These are phyloP conservation scores for Ocimum tenuiflorum DNA, from an alignment of 257 asterid species.

Conservation along the genomic window DNA sequence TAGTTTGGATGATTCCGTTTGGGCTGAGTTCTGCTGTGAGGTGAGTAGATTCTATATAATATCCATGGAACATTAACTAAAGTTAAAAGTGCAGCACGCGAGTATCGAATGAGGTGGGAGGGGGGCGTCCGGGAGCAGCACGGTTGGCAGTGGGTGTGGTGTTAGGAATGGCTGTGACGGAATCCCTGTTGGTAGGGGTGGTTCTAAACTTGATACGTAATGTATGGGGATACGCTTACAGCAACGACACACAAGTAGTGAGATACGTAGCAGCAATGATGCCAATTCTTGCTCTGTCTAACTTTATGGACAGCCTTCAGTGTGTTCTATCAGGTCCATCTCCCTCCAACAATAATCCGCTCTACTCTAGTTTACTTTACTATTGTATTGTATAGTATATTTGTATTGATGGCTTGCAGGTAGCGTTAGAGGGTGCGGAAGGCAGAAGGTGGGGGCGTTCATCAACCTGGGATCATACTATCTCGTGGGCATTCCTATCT, in stretches of 20 bases:
- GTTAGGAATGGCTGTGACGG: slow-evolving; percentile 36
- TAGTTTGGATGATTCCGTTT: slow-evolving; percentile 79
- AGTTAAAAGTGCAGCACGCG: slow-evolving; percentile 83
- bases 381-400: too few relatives aligned
- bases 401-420: slow-evolving; percentile 29
- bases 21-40: slow-evolving; percentile 83
- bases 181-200: slow-evolving; percentile 43
- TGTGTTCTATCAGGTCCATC: slow-evolving; percentile 69
- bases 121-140: slow-evolving; percentile 56
- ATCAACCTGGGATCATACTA: slow-evolving; percentile 82
- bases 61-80: too few relatives aligned
- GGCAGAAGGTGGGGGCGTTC: slow-evolving; percentile 82
- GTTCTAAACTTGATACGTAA: slow-evolving; percentile 43
- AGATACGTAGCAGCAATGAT: slow-evolving; percentile 55
- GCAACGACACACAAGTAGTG: slow-evolving; percentile 56
- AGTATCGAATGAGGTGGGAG: slow-evolving; percentile 79
- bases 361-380: too few relatives aligned
- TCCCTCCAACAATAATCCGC: too few relatives aligned
- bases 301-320: slow-evolving; percentile 69
- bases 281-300: slow-evolving; percentile 73
- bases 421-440: slow-evolving; percentile 66
- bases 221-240: slow-evolving; percentile 67
- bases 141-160: slow-evolving; percentile 53
- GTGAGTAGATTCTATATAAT: slow-evolving; percentile 30
- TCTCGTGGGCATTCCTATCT: slow-evolving; percentile 65